phyloP scores from a whole-genome alignment of 352 stramenopile genomes.

The Phytophthora palmivora region DNA sequence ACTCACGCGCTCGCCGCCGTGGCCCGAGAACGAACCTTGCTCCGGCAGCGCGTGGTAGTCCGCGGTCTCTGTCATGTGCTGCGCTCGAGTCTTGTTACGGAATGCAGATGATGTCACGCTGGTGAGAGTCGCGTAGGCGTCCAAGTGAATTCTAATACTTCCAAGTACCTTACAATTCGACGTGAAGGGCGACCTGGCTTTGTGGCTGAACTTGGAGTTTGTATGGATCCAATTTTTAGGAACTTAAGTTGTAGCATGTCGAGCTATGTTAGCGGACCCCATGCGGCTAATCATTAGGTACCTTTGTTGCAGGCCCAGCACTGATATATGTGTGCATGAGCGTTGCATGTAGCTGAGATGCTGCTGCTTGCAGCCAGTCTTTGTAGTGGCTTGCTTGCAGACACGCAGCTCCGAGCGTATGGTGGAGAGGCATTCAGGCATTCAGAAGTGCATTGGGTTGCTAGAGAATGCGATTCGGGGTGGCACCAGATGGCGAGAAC shows the following conservation, averaged over 20 bases:
- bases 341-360: conserved; percentile 12
- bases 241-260: conserved; percentile 19
- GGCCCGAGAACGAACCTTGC: conserved; percentile 27
- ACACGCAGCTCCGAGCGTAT: conserved; percentile 7
- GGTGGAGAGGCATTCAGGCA: background rate
- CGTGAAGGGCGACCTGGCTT: conserved; percentile 5
- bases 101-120: conserved; percentile 4
- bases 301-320: background rate
- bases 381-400: conserved; percentile 5
- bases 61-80: conserved; percentile 32
- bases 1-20: conserved; percentile 35
- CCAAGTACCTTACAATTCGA: conserved; percentile 5
- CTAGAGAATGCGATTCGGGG: conserved; percentile 33
- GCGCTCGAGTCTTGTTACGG: background rate
- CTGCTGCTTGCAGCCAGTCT: background rate
- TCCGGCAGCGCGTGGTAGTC: conserved; percentile 47
- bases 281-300: conserved; percentile 18
- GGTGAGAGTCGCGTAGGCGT: background rate
- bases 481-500: conserved; percentile 23
- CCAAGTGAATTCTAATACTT: background rate
- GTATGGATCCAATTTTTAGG: conserved; percentile 11
- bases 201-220: conserved; percentile 1
- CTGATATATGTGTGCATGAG: conserved; percentile 18
- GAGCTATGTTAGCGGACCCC: conserved; percentile 19
- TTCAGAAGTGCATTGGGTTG: conserved; percentile 11